A percentile compares a stretch with the other conserved stretches of the same genome.
phyloP scores from a whole-genome alignment of 2,329 filamentous ascomycete genomes.

The Cladosporium sp. region DNA sequence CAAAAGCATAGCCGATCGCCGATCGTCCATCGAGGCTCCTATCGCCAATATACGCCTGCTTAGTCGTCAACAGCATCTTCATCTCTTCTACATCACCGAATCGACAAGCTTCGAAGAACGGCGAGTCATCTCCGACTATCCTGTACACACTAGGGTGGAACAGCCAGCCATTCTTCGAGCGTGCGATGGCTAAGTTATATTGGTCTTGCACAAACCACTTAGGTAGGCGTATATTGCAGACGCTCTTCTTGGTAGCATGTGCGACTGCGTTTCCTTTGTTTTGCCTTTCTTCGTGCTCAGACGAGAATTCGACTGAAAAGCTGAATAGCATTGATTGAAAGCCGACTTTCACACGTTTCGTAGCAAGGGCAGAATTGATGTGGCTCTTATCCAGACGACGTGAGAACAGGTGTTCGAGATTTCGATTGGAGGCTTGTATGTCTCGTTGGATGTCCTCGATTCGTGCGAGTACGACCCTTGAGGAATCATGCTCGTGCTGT shows the following conservation, averaged over 20 bases:
- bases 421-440: background rate
- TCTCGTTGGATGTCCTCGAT: background rate
- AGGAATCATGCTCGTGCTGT: too few species aligned
- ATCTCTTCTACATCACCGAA: background rate
- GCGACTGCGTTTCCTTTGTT: background rate
- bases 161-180: background rate
- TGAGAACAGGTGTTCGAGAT: background rate
- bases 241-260: too few species aligned
- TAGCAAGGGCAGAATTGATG: background rate
- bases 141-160: background rate
- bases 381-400: background rate
- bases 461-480: too few species aligned
- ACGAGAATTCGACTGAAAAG: background rate
- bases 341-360: background rate
- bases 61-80: background rate
- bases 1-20: background rate
- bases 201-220: background rate
- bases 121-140: background rate
- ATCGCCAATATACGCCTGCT: background rate
- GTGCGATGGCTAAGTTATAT: background rate
- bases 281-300: background rate
- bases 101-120: background rate
- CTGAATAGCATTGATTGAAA: background rate
- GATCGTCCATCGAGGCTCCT: accelerated
- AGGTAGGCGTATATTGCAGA: background rate